phyloP scores from a whole-genome alignment of 2,329 filamentous ascomycete species.

The Colletotrichum sidae region DNA sequence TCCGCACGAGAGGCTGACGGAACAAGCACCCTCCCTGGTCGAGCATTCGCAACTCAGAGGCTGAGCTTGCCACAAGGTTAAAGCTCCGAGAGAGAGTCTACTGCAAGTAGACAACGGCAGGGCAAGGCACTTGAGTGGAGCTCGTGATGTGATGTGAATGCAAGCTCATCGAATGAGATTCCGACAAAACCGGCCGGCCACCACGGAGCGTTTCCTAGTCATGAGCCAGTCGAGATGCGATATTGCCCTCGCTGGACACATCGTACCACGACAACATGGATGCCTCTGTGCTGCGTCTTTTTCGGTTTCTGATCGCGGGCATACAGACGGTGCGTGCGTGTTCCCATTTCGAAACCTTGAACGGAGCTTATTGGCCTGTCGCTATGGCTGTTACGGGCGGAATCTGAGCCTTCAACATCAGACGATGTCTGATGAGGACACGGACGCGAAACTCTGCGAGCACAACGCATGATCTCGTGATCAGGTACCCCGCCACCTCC shows the following conservation, averaged over 20 bases:
- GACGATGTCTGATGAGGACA: conserved; percentile 37
- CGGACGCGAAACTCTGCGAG: conserved; percentile 29
- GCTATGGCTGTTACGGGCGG: conserved; percentile 21
- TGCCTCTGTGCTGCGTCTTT: conserved; percentile 14
- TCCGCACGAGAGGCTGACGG: conserved; percentile 4
- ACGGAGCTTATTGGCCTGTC: conserved; percentile 6
- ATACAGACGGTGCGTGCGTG: neutral
- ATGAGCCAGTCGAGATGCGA: neutral
- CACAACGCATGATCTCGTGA: conserved; percentile 22
- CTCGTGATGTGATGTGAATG: neutral
- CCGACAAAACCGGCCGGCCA: neutral
- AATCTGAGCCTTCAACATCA: conserved; percentile 22
- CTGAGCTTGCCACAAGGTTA: conserved; percentile 5
- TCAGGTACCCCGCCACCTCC: conserved; percentile 21
- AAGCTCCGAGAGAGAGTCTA: neutral
- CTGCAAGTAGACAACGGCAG: neutral
- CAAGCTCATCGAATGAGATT: neutral
- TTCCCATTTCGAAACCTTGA: conserved; percentile 23
- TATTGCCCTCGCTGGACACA: neutral
- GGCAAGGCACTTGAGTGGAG: neutral
- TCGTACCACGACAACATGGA: neutral
- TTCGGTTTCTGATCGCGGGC: conserved; percentile 28
- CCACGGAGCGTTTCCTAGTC: neutral
- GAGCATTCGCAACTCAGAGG: conserved; percentile 8
- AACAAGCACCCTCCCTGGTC: conserved; percentile 8